These are phyloP conservation scores for Beauveria medogensis DNA, from an alignment of 2,329 filamentous ascomycete species.

Conservation along the genomic window DNA sequence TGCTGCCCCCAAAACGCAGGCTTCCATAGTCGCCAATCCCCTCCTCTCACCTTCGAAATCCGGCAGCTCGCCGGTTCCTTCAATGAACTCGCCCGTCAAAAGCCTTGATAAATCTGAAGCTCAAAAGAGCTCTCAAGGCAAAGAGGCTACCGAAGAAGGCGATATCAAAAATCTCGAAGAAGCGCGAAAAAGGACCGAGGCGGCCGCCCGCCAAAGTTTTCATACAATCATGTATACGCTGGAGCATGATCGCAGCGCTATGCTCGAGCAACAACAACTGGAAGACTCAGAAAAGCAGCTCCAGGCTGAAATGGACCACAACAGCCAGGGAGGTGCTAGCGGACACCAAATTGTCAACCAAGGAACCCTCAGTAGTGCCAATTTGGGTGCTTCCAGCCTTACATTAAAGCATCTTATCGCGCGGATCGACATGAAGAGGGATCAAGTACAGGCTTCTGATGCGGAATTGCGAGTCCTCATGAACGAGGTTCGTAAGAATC, in stretches of 20 bases:
- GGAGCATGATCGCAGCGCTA: slow-evolving; percentile 89
- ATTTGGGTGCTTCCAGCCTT: slow-evolving; percentile 89
- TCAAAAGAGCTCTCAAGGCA: slow-evolving; percentile 39
- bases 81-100: slow-evolving; percentile 52
- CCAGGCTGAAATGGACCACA: slow-evolving; percentile 84
- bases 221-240: slow-evolving; percentile 91
- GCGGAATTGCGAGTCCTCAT: slow-evolving; percentile 86
- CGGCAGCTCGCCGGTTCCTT: slow-evolving; percentile 57
- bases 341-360: slow-evolving; percentile 56
- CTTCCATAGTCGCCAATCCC: slow-evolving; percentile 42
- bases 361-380: slow-evolving; percentile 85
- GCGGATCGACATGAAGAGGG: slow-evolving; percentile 86
- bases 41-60: slow-evolving; percentile 63
- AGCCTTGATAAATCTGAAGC: slow-evolving; percentile 46
- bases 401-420: slow-evolving; percentile 96
- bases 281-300: slow-evolving; percentile 95
- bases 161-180: slow-evolving; percentile 89
- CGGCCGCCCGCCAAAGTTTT: slow-evolving; percentile 82
- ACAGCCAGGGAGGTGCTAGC: slow-evolving; percentile 35
- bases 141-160: slow-evolving; percentile 70
- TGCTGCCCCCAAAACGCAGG: slow-evolving; percentile 40
- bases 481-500: slow-evolving; percentile 94
- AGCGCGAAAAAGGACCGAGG: slow-evolving; percentile 82
- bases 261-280: slow-evolving; percentile 94
- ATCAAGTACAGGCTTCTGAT: slow-evolving; percentile 84